Evolutionary conservation across 2,329 filamentous ascomycete species (phyloP).

Genomic region (Chaetomiaceae sp.): DNA sequence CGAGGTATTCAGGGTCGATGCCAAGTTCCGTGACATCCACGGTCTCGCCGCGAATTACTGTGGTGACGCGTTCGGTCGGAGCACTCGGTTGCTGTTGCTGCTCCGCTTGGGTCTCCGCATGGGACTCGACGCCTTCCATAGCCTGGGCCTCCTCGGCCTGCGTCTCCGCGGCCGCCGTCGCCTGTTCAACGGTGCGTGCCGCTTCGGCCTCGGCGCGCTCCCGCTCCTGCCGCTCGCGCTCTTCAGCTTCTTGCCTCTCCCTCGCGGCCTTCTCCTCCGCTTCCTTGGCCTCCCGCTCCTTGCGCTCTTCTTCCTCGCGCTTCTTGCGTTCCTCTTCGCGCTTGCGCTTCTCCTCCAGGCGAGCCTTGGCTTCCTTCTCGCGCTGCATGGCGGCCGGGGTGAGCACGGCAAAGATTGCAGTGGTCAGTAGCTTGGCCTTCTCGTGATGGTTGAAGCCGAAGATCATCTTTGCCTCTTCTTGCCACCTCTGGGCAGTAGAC

Average conservation of each 20-base stretch:
- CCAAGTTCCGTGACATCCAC: slow-evolving; percentile 92
- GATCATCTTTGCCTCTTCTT: slow-evolving; percentile 83
- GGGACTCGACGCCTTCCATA: slow-evolving; percentile 62
- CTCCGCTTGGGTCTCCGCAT: slow-evolving; percentile 32
- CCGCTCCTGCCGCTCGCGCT: slow-evolving; percentile 57
- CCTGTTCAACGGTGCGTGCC: slow-evolving; percentile 45
- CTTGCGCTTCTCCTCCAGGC: slow-evolving; percentile 50
- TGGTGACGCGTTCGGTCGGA: slow-evolving; percentile 62
- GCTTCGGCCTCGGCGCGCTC: slow-evolving; percentile 56
- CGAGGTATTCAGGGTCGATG: slow-evolving; percentile 90
- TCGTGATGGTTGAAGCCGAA: slow-evolving; percentile 68
- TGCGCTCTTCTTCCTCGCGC: slow-evolving; percentile 61
- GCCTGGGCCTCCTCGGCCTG: slow-evolving; percentile 41
- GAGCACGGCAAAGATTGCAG: slow-evolving; percentile 65
- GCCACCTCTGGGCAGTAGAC: slow-evolving; percentile 73
- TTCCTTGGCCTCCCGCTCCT: slow-evolving; percentile 66
- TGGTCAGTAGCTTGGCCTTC: slow-evolving; percentile 63
- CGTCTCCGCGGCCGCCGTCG: slow-evolving; percentile 42
- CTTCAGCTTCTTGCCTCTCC: slow-evolving; percentile 67
- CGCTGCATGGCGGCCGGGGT: slow-evolving; percentile 80
- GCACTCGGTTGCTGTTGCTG: slow-evolving; percentile 31
- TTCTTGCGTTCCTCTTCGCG: slow-evolving; percentile 57
- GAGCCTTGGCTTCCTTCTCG: slow-evolving; percentile 65
- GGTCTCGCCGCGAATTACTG: slow-evolving; percentile 78
- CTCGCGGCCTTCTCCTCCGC: slow-evolving; percentile 62